Base-by-base conservation (phyloP, 2,329 filamentous ascomycete species). In the Huntiella savannae region DNA sequence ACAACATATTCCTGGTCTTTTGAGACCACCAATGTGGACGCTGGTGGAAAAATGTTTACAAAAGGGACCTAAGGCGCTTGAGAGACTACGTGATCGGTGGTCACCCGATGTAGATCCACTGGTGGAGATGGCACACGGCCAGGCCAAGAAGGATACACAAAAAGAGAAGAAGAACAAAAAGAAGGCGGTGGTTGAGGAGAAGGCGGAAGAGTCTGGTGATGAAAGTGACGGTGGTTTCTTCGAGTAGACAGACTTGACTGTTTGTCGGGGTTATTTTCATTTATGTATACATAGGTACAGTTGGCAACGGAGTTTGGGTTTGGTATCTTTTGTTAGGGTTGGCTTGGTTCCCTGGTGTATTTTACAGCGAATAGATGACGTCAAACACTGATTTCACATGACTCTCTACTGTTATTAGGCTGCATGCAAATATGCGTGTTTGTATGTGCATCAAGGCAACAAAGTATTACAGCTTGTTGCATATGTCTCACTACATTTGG, bases 11-110 rank as follows among this genome's bases (percentile, higher is more conserved):
- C 32, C 36, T 34, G 48, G 39, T 6, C 34, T 49, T 6, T n/a
- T 44, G 48, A 60, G 70, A 49, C 67, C 70, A 5, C 67, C 72
- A n/a, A 71, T 86, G 64, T 86, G 82, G 82, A 61, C 62, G 12
- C 61, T 68, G 11, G 69, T 88, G 13, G 79, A 82, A 61, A 65
- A 72, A 54, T 70, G 76, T 10, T 75, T 80, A 65, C 62, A 65
- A 45, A 64, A 74, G 34, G 75, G 75, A 5, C 63, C 57, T 3
- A 53, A 63, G 1, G 67, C 67, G 11, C 56, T 82, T 44, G 66
- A 71, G 49, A 62, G 57, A 45, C 55, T 82, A 43, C 66, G 75
- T 44, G 73, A 80, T 53, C 68, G 75, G 49, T 60, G 54, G 49
- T 52, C 62, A 19, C 54, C 55, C 12, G 33, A 49, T 53, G 59